phyloP scores from a whole-genome alignment of 345 rosid genomes.

The Eucalyptus caleyi region DNA sequence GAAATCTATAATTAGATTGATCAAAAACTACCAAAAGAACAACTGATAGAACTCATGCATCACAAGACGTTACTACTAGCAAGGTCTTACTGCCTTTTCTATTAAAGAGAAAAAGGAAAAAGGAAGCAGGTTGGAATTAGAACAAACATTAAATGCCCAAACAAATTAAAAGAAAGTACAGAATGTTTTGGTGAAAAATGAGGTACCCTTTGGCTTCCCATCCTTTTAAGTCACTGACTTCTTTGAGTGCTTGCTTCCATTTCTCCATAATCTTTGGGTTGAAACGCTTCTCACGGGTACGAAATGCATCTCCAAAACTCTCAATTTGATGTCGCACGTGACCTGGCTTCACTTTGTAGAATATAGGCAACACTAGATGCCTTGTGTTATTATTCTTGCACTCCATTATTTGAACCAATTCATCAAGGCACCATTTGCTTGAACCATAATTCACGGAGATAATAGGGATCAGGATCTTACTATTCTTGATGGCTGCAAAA shows the following conservation, averaged over 20 bases:
- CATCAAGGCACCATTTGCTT: neutral
- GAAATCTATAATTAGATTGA: neutral
- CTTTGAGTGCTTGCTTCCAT: neutral
- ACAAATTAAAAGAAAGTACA: neutral
- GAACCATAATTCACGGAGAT: neutral
- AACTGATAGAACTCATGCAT: neutral
- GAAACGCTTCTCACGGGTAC: neutral
- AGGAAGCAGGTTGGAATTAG: neutral
- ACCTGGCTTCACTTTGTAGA: neutral
- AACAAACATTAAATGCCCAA: neutral
- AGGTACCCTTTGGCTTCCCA: neutral
- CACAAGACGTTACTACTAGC: neutral
- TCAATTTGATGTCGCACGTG: neutral
- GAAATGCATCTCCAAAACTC: neutral
- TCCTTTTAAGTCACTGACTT: neutral
- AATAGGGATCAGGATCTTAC: neutral
- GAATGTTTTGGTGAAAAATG: neutral
- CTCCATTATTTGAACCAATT: neutral
- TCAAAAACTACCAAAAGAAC: neutral
- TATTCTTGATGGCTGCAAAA: neutral
- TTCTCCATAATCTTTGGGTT: neutral
- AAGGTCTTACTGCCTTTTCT: neutral
- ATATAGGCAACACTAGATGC: neutral
- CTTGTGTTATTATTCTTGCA: neutral
- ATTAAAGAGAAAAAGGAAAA: neutral